phyloP scores from a whole-genome alignment of 1,284 basidiomycete species.

The Clitocybe nebularis region DNA sequence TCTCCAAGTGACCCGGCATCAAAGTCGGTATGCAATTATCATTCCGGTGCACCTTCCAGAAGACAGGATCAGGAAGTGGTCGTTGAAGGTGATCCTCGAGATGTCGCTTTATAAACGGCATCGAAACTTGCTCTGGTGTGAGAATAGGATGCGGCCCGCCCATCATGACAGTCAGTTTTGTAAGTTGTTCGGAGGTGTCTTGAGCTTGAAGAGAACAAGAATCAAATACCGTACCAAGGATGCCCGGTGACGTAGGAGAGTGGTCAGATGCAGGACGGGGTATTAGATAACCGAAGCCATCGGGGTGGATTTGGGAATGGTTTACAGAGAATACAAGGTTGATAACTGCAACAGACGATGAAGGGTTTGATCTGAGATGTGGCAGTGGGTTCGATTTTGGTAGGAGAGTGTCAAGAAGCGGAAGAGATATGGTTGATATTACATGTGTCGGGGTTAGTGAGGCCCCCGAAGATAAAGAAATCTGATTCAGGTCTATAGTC shows the following conservation, averaged over 20 bases:
- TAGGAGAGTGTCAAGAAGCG: slow-evolving; percentile 55
- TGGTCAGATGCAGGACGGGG: slow-evolving; percentile 65
- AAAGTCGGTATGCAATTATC: slow-evolving; percentile 82
- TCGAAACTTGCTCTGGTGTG: slow-evolving; percentile 29
- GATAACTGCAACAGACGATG: slow-evolving; percentile 66
- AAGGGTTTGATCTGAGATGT: slow-evolving; percentile 49
- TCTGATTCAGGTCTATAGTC: no score
- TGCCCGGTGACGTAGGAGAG: slow-evolving; percentile 38
- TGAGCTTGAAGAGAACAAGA: slow-evolving; percentile 71
- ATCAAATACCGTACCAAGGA: slow-evolving; percentile 85
- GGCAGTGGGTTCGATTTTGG: slow-evolving; percentile 30
- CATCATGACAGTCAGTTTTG: slow-evolving; percentile 89
- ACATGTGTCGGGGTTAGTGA: slow-evolving; percentile 48
- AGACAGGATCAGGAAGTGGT: slow-evolving; percentile 55
- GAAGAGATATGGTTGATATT: slow-evolving; percentile 71
- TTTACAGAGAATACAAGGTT: slow-evolving; percentile 69
- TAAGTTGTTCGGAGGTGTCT: slow-evolving; percentile 45
- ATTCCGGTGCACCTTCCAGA: slow-evolving; percentile 56
- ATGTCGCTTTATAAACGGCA: slow-evolving; percentile 36
- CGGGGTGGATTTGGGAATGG: slow-evolving; percentile 58
- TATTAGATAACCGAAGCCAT: slow-evolving; percentile 93
- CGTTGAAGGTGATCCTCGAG: slow-evolving; percentile 52
- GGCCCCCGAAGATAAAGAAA: slow-evolving; percentile 21
- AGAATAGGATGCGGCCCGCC: slow-evolving; percentile 67
- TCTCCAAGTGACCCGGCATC: slow-evolving; percentile 65